phyloP scores from a whole-genome alignment of 2,329 filamentous ascomycete genomes.

The Pyrenochaeta sp. region DNA sequence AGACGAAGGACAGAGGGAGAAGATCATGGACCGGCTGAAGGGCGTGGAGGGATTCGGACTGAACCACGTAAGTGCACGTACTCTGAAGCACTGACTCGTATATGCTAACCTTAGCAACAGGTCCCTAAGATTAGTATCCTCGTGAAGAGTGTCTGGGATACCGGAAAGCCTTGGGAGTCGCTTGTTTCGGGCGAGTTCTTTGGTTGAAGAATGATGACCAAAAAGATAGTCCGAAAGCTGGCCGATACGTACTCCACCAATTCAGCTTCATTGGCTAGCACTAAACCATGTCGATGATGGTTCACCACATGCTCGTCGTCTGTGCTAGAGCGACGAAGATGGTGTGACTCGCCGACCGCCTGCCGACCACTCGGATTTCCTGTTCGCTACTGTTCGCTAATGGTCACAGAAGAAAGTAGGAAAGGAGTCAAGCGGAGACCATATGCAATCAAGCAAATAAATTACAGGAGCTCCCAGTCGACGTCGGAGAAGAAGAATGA shows the following conservation, averaged over 20 bases:
- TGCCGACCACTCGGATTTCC: no score
- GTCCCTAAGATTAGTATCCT: constrained; percentile 68
- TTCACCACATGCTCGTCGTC: background rate
- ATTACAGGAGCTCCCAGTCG: no score
- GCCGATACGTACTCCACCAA: background rate
- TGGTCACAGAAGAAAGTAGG: no score
- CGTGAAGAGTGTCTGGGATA: constrained; percentile 75
- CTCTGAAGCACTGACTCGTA: background rate
- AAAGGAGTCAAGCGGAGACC: no score
- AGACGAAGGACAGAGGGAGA: constrained; percentile 62
- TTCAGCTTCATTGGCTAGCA: background rate
- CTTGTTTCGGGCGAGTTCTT: constrained; percentile 74
- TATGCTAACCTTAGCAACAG: constrained; percentile 42
- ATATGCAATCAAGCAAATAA: no score
- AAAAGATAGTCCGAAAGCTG: background rate
- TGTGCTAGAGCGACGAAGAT: background rate
- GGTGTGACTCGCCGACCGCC: background rate
- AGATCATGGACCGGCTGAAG: constrained; percentile 71
- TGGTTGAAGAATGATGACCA: constrained; percentile 50
- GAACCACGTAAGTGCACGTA: constrained; percentile 68
- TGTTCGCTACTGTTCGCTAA: no score
- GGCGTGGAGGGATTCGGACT: constrained; percentile 77
- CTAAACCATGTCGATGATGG: background rate
- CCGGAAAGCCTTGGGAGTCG: constrained; percentile 73
- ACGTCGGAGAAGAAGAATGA: background rate